phyloP scores from a whole-genome alignment of 192 early-diverging fungal genomes.

The Gamsiella multidivaricata region DNA sequence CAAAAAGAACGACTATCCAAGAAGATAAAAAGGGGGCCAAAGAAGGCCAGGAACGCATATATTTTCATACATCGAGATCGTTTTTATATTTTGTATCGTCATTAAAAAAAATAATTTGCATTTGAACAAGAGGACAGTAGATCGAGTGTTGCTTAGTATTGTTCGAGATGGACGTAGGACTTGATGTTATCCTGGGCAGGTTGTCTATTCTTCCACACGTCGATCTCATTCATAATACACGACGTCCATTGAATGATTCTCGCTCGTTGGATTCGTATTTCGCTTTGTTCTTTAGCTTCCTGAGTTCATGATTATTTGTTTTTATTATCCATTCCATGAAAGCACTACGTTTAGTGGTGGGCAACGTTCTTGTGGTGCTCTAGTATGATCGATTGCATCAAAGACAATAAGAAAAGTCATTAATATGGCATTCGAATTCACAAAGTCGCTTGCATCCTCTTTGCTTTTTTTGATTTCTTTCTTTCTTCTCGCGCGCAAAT shows the following conservation, averaged over 20 bases:
- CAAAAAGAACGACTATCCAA: conserved; percentile 5
- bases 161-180: too few relatives aligned
- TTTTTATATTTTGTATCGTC: too few relatives aligned
- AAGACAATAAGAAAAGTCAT: not conserved
- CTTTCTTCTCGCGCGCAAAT: not conserved
- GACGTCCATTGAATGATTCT: not conserved
- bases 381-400: conserved; percentile 14
- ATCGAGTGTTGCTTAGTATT: too few relatives aligned
- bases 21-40: not conserved
- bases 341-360: conserved; percentile 73
- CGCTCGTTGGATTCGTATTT: not conserved
- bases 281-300: not conserved
- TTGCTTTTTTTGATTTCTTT: not conserved
- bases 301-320: too few relatives aligned
- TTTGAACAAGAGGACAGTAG: too few relatives aligned
- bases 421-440: too few relatives aligned
- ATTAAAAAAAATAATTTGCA: too few relatives aligned
- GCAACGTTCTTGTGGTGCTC: conserved; percentile 86
- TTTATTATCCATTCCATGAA: not conserved
- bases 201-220: too few relatives aligned
- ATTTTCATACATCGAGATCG: too few relatives aligned
- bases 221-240: too few relatives aligned
- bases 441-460: too few relatives aligned
- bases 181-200: too few relatives aligned
- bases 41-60: not conserved